phyloP scores from a whole-genome alignment of 345 rosid genomes.

The Corchorus olitorius region DNA sequence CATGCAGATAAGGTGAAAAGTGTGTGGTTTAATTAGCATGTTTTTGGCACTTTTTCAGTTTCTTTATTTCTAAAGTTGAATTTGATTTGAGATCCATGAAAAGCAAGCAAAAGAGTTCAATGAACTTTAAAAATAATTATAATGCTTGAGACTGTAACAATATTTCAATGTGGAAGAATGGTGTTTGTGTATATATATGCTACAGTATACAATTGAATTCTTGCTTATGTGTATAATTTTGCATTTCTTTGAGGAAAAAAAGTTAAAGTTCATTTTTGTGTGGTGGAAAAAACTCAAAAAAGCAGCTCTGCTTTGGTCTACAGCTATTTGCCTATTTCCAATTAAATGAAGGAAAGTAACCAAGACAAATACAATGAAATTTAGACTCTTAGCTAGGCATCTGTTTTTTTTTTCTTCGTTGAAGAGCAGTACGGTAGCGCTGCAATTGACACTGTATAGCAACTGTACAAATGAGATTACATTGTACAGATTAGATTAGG shows the following conservation, averaged over 20 bases:
- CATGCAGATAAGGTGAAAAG: conserved; percentile 6
- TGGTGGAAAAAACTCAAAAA: background rate
- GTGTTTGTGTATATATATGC: no score
- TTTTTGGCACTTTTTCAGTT: background rate
- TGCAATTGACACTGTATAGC: no score
- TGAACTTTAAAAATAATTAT: background rate
- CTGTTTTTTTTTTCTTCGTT: background rate
- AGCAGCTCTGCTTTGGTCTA: background rate
- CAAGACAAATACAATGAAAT: background rate
- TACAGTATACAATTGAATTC: background rate
- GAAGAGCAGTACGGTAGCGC: no score
- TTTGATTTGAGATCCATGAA: background rate
- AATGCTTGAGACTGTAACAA: background rate
- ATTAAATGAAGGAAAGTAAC: background rate
- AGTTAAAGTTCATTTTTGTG: background rate
- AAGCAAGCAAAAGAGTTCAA: background rate
- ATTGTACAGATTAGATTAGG: no score
- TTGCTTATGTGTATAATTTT: background rate
- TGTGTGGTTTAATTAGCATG: background rate
- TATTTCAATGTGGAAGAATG: background rate
- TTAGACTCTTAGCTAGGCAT: background rate
- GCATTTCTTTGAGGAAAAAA: conserved; percentile 3
- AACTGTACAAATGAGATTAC: no score
- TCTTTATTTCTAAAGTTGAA: background rate
- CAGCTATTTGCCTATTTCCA: conserved; percentile 6